Base-by-base conservation (phyloP, 148 eudicot genomes). In the Persicaria tinctoria region DNA sequence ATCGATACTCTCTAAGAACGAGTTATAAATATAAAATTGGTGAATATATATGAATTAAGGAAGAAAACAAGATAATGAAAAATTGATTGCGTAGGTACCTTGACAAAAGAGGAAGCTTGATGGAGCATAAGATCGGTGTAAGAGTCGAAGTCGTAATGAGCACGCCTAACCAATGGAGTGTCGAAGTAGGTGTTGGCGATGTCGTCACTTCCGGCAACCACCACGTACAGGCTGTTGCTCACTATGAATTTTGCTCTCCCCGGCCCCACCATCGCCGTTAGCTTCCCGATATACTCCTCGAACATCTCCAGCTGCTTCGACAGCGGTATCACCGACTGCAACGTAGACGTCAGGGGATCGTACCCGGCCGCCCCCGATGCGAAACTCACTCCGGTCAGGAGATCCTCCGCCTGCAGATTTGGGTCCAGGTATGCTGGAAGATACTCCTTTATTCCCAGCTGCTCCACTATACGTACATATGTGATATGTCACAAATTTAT, bases 301-400 rank as follows among this genome's bases (percentile, higher is more conserved):
- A 83, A 82, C 84, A 85, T 76, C 17, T 46, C 53, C 18, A 83
- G 14, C 51, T 85, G 86, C 48, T 80, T 78, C 6, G 89, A 70
- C 47, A 89, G 75, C 51, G 97, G 76, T 74, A 84, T 66, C 8
- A 83, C 96, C 51, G 80, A 77, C 91, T 88, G 83, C 46, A 88
- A 38, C 20, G 78, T 73, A 8, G 82, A 70, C 6, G 90, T 87
- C 17, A 82, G 51, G 2, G 89, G 87, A 32, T 88, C 91, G 68
- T 74, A 88, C 9, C 91, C 89, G 57, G 83, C 71, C 6, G 79
- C 91, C 10, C 91, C 91, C 0, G 91, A 88, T 20, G 89, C 91
- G 70, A 88, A 88, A 79, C 85, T 84, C 0, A 88, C 89, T 38
- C 89, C 91, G 1, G 89, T 85, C 1, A 70, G 78, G 23, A 88